A percentile compares a stretch with the other conserved stretches of the same genome.
phyloP scores from a whole-genome alignment of 2,329 filamentous ascomycete species.

The Ceratocystis ficicola region DNA sequence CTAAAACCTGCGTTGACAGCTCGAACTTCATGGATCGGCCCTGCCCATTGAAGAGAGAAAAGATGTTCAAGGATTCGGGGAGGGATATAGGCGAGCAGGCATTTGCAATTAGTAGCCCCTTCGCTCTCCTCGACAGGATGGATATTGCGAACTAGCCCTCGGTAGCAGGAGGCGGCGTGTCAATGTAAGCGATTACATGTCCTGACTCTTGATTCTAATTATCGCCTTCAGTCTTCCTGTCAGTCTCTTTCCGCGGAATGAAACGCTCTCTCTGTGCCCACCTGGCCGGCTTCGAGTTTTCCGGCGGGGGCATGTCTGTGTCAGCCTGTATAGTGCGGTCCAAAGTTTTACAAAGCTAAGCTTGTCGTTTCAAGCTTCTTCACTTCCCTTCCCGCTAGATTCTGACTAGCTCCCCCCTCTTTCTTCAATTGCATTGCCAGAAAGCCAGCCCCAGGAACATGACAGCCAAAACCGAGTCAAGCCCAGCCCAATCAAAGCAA shows the following conservation, averaged over 20 bases:
- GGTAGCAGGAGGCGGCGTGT: too few species aligned
- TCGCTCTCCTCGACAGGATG: too few species aligned
- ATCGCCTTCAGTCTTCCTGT: too few species aligned
- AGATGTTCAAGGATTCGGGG: not conserved
- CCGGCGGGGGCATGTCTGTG: too few species aligned
- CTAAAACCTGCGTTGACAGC: slow-evolving; percentile 1
- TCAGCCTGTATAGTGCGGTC: too few species aligned
- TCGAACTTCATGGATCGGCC: not conserved
- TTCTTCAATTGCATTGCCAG: not conserved
- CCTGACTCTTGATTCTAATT: too few species aligned
- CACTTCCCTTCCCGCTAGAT: not conserved
- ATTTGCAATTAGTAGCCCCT: not conserved
- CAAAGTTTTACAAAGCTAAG: not conserved
- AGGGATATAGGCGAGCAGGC: not conserved
- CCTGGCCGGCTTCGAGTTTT: too few species aligned
- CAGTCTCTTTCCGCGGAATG: too few species aligned
- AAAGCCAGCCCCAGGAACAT: not conserved
- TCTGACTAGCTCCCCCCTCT: too few species aligned
- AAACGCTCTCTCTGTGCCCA: too few species aligned
- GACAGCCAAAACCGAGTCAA: not conserved
- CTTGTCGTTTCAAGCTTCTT: not conserved
- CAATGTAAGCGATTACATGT: too few species aligned
- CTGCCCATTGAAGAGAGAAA: not conserved
- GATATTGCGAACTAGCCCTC: too few species aligned
- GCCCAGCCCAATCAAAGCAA: not conserved